Evolutionary conservation across 2,329 filamentous ascomycete genomes (phyloP), one percentile per base, ranked within the genome.

Genomic region (Westerdykella ornata): DNA sequence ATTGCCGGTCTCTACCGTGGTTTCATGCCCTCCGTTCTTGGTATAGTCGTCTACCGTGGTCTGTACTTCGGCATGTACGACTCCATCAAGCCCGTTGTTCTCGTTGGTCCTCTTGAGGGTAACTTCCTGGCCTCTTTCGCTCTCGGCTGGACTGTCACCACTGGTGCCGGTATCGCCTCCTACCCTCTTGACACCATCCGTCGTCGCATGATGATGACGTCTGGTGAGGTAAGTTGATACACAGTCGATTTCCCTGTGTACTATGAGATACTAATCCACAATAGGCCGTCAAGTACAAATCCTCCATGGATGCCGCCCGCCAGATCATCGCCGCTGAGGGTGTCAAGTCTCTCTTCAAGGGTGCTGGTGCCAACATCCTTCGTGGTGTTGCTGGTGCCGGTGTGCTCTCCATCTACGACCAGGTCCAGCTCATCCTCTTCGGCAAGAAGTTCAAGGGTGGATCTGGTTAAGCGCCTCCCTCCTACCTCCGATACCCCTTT

Each of bases 61-160:
- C 88, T 98, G 67, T 98, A 98, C 89, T 98, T 98, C 85, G 92
- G 92, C 72, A 85, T 98, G 85, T 98, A 98, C 88, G 92, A 98
- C 80, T 98, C 92, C 64, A 84, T 98, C 82, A 98, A 98, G 88
- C 92, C 92, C 65, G 87, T 97, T 69, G 73, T 97, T 75, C 88
- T 98, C 59, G 81, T 85, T 71, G 92, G 92, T 72, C 53, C 71
- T 72, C 88, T 98, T 65, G 82, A 88, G 77, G 89, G 89, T 78
- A 96, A 90, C 87, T 98, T 98, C 89, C 78, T 98, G 68, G 92
- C 92, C 73, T 98, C 92, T 61, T 98, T 98, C 88, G 69, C 81
- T 70, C 92, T 98, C 75, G 92, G 92, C 72, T 98, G 92, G 92
- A 78, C 80, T 75, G 92, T 98, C 81, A 98, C 92, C 78, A 98